These are phyloP conservation scores for Malus hybrid DNA, from an alignment of 331 rosid genomes.

Conservation along the genomic window DNA sequence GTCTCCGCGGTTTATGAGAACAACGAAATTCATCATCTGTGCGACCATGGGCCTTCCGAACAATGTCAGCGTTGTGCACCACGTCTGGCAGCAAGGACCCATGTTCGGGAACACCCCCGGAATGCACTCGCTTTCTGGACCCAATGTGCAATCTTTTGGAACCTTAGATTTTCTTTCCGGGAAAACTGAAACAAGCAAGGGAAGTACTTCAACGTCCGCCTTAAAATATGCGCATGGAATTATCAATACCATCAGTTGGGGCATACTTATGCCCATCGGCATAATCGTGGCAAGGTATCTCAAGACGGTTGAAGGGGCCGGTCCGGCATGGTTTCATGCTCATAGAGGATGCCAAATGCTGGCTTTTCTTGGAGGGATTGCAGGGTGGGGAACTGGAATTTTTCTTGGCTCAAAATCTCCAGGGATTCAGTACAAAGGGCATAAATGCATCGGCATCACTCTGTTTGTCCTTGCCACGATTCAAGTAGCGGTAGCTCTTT, in stretches of 20 bases:
- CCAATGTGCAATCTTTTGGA: background rate
- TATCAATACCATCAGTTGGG: background rate
- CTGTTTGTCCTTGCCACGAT: background rate
- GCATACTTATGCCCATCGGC: constrained; percentile 21
- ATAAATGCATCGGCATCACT: constrained; percentile 16
- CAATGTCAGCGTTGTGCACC: background rate
- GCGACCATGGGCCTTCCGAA: background rate
- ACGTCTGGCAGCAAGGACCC: constrained; percentile 11
- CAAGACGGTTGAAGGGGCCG: background rate
- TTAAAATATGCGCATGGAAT: background rate
- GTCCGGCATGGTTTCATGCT: constrained; percentile 3
- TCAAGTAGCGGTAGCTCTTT: constrained; percentile 10
- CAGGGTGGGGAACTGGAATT: constrained; percentile 15
- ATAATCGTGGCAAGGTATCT: constrained; percentile 12
- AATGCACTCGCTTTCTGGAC: background rate
- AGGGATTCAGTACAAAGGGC: background rate
- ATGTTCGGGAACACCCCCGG: background rate
- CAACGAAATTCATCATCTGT: background rate
- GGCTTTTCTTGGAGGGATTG: background rate
- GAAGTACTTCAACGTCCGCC: background rate
- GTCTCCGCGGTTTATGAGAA: background rate
- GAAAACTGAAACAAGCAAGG: background rate
- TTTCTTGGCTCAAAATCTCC: constrained; percentile 4
- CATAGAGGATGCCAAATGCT: background rate
- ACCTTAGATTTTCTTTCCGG: background rate